Evolutionary conservation across 345 rosid species (phyloP), one percentile per base, ranked within the genome.

Genomic region (Arabidopsis thaliana): DNA sequence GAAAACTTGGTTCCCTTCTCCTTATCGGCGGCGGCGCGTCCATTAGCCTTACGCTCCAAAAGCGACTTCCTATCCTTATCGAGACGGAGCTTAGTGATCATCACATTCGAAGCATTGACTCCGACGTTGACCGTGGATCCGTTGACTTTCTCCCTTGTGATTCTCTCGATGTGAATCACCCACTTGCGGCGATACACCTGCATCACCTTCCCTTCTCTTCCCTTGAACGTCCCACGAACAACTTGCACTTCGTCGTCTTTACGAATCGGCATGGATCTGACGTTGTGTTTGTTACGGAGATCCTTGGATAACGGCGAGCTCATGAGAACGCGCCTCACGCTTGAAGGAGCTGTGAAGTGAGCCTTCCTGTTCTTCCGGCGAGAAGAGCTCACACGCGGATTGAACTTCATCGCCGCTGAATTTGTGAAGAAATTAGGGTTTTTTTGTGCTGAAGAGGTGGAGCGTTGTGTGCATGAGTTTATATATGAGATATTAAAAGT

Each of bases 361-460:
- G 91, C 91, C 79, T 89, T 89, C 37, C 94, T 78, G 80, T 74
- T 89, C 88, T 89, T 87, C 68, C 93, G 83, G 68, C 93, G 88
- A 53, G 89, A 85, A 30, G 91, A 87, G 7, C 87, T 60, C 6
- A 89, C 91, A 36, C 89, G 63, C 6, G 94, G 86, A 50, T 85
- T 89, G 84, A 63, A 82, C 88, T 89, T 89, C 94, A 89, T 89
- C 37, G 53, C 79, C 53, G 37, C 57, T 46, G 60, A 42, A 12
- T 51, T 63, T 23, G 62, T 5, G 14, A 38, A 44, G 28, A 41
- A 13, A 13, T 20, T 72, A 72, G 72, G 78, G 78, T 67, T 76
- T 61, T n/a, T 63, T 6, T 22, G 75, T 41, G 52, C 63, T 50
- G 9, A 9, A 20, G 32, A 38, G 33, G n/a, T 1, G 13, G 0